Base-by-base conservation (phyloP, 345 rosid genomes). In the Abelmoschus esculentus region DNA sequence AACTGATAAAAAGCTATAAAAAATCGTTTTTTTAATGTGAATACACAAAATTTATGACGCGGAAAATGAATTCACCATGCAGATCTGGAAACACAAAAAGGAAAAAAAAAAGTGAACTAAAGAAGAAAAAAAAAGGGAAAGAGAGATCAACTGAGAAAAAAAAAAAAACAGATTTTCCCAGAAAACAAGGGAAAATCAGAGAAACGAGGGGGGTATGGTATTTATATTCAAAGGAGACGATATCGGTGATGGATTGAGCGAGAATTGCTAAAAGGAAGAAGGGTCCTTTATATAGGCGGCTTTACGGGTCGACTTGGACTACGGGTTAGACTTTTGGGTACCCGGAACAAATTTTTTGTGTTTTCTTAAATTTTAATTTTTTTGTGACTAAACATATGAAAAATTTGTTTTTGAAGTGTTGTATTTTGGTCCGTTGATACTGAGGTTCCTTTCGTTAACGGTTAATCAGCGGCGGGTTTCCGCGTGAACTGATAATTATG, bases 391-490 rank as follows among this genome's bases (percentile, higher is more conserved):
- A 29, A 29, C 32, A 29, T 1, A 29, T 29, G 32, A 22, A 55
- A 18, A 8, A 19, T 7, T 0, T 11, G 0, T 59, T 29, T 3
- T 6, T 42, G 7, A 7, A 7, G 12, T 2, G 11, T 12, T 12
- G 47, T 42, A 1, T 42, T 9, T 7, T 42, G 2, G 32, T 2
- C 32, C 32, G 17, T 34, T 17, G 66, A 49, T n/a, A 61, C 19
- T 17, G 26, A 68, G 77, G 70, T 80, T 74, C 78, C 81, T 5
- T 42, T 7, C 1, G 17, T 14, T 2, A 46, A 11, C 70, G 58
- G 32, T 32, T 72, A 65, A 81, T 58, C 91, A 75, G 86, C 83
- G 73, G 75, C 87, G 85, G 26, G 83, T 77, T 67, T 89, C 87
- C 87, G 87, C 91, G 89, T 85, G 85, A 80, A 79, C 1, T 4